phyloP scores from a whole-genome alignment of 352 stramenopile species.

The Phytopythium oedochilum region DNA sequence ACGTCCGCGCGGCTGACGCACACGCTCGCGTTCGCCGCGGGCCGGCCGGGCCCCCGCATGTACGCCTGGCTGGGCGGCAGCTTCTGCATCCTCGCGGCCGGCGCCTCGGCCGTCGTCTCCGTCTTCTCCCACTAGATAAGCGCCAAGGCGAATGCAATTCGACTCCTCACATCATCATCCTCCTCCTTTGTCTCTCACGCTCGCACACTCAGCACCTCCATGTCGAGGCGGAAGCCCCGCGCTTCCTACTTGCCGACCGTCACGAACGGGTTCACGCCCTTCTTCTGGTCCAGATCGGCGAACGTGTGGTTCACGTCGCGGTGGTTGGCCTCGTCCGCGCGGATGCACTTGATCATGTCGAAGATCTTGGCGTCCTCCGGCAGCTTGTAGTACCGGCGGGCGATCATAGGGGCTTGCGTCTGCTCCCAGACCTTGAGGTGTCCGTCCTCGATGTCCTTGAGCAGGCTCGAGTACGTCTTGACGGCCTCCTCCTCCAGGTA shows the following conservation, averaged over 20 bases:
- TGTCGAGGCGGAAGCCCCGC: no score
- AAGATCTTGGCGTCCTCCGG: slow-evolving; percentile 61
- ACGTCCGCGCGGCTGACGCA: slow-evolving; percentile 31
- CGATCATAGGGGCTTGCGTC: slow-evolving; percentile 63
- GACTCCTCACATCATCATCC: no score
- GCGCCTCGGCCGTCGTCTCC: slow-evolving; percentile 14
- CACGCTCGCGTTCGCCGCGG: slow-evolving; percentile 37
- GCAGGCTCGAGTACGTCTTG: slow-evolving; percentile 89
- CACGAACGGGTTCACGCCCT: slow-evolving; percentile 46
- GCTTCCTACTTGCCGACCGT: no score
- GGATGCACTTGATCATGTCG: slow-evolving; percentile 86
- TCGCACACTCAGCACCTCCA: no score
- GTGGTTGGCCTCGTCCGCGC: slow-evolving; percentile 87
- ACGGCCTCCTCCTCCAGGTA: slow-evolving; percentile 93
- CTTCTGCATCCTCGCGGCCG: slow-evolving; percentile 19
- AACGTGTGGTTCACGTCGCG: slow-evolving; percentile 87
- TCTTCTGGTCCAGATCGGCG: slow-evolving; percentile 44
- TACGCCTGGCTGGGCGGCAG: slow-evolving; percentile 20
- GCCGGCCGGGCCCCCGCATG: slow-evolving; percentile 23
- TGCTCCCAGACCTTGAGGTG: slow-evolving; percentile 77
- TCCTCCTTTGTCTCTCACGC: no score
- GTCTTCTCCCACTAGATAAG: slow-evolving; percentile 2
- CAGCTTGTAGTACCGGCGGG: slow-evolving; percentile 87
- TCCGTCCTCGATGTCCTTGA: slow-evolving; percentile 84
- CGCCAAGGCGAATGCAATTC: no score